phyloP scores from a whole-genome alignment of 148 eudicot genomes.

The Rhododendron vialii region DNA sequence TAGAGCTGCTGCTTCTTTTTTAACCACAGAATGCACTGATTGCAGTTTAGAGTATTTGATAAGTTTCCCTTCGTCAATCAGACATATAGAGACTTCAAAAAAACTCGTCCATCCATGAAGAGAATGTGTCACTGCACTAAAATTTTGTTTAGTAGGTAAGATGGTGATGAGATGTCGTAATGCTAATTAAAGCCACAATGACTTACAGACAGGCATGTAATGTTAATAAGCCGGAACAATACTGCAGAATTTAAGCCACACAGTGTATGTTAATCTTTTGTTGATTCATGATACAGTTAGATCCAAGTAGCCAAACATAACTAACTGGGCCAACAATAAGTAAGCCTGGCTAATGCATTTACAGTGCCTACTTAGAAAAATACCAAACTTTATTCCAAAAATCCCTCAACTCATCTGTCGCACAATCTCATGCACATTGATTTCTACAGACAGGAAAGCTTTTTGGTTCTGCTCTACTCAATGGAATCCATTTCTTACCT shows the following conservation, averaged over 20 bases:
- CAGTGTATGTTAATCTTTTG: background rate
- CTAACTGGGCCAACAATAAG: background rate
- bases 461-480: slow-evolving; percentile 4
- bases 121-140: background rate
- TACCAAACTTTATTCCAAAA: background rate
- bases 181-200: background rate
- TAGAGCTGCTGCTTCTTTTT: background rate
- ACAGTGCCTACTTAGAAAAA: background rate
- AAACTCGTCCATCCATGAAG: background rate
- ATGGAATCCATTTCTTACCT: background rate
- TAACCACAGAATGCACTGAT: background rate
- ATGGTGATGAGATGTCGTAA: background rate
- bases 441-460: background rate
- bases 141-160: background rate
- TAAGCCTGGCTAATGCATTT: background rate
- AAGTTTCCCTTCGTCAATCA: background rate
- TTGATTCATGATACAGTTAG: background rate
- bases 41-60: background rate
- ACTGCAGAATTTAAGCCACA: background rate
- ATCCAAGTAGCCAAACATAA: background rate
- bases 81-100: background rate
- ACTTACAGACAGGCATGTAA: background rate
- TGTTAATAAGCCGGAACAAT: background rate
- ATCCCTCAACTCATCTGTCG: background rate
- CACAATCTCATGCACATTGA: background rate